Conservation (phyloP, 75 land plant species). For the Pinus taeda region DNA sequence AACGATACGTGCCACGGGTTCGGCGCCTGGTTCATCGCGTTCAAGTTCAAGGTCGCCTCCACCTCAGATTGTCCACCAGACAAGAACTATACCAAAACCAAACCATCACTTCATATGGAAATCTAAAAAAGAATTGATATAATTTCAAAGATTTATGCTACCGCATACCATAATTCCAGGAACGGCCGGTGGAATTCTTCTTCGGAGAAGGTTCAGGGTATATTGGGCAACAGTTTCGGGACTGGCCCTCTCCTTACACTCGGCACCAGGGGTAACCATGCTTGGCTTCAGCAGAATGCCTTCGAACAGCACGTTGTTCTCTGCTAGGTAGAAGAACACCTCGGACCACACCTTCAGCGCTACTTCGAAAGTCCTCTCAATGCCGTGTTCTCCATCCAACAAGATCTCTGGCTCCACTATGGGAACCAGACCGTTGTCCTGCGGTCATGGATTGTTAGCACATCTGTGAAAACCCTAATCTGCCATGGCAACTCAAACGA, state of each 20-base stretch:
- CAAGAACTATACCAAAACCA: slow-evolving; percentile 14
- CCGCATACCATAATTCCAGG: no score
- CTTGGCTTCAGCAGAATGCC: no score
- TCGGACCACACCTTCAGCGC: slow-evolving; percentile 57
- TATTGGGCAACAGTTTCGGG: no score
- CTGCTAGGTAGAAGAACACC: no score
- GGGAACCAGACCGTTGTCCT: slow-evolving; percentile 88
- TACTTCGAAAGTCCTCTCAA: slow-evolving; percentile 69
- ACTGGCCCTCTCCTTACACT: no score
- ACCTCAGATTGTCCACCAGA: slow-evolving; percentile 43
- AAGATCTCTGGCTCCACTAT: slow-evolving; percentile 87
- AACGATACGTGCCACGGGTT: no score
- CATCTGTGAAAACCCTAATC: not conserved
- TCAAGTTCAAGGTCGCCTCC: no score
- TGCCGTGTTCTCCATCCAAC: slow-evolving; percentile 70
- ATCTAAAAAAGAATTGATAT: not conserved
- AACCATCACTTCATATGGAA: not conserved
- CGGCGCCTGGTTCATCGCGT: no score
- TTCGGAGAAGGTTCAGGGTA: no score
- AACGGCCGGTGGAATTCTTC: no score
- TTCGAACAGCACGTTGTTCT: no score
- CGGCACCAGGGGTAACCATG: no score
- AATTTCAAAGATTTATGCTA: not conserved
- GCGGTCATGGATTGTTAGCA: slow-evolving; percentile 1
- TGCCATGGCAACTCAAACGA: not conserved